These are phyloP conservation scores for Phialophora chinensis DNA, from an alignment of 2,329 filamentous ascomycete genomes.

Conservation along the genomic window DNA sequence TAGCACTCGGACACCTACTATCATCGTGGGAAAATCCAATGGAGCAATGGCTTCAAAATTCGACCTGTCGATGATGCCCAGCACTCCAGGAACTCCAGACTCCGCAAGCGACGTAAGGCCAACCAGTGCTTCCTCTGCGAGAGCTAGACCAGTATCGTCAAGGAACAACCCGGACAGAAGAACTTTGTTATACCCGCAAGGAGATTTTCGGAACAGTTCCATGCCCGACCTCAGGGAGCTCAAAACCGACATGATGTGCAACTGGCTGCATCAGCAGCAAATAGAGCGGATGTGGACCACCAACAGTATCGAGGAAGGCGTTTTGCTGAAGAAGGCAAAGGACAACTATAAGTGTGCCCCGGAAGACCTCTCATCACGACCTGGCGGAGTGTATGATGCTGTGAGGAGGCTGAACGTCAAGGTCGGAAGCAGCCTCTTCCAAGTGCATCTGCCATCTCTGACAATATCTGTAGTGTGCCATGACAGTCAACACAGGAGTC, in stretches of 20 bases:
- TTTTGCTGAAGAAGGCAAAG: slow-evolving; percentile 60
- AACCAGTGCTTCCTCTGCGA: slow-evolving; percentile 9
- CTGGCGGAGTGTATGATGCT: slow-evolving; percentile 58
- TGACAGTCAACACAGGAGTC: slow-evolving; percentile 70
- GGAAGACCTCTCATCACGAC: slow-evolving; percentile 52
- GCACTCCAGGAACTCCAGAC: slow-evolving; percentile 12
- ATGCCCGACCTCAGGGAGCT: slow-evolving; percentile 29
- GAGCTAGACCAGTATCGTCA: slow-evolving; percentile 2
- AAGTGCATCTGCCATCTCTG: background rate
- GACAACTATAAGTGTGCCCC: slow-evolving; percentile 61
- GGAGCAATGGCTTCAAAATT: slow-evolving; percentile 13
- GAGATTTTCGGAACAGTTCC: slow-evolving; percentile 34
- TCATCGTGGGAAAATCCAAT: slow-evolving; percentile 6
- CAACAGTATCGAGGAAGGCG: slow-evolving; percentile 58
- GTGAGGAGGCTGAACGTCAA: slow-evolving; percentile 59
- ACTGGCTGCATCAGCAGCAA: slow-evolving; percentile 68
- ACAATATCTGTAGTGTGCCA: slow-evolving; percentile 59
- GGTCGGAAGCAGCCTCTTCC: slow-evolving; percentile 44
- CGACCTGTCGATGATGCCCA: slow-evolving; percentile 9
- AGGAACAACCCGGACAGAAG: slow-evolving; percentile 9
- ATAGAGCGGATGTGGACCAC: slow-evolving; percentile 61
- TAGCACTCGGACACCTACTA: slow-evolving; percentile 6
- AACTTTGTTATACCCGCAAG: slow-evolving; percentile 21
- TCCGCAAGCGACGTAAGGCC: slow-evolving; percentile 7
- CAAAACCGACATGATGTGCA: slow-evolving; percentile 67